A percentile compares a stretch with the other conserved stretches of the same genome.
These are phyloP conservation scores for Crithidia acanthocephali DNA, from an alignment of 208 protist genomes.

Conservation along the genomic window DNA sequence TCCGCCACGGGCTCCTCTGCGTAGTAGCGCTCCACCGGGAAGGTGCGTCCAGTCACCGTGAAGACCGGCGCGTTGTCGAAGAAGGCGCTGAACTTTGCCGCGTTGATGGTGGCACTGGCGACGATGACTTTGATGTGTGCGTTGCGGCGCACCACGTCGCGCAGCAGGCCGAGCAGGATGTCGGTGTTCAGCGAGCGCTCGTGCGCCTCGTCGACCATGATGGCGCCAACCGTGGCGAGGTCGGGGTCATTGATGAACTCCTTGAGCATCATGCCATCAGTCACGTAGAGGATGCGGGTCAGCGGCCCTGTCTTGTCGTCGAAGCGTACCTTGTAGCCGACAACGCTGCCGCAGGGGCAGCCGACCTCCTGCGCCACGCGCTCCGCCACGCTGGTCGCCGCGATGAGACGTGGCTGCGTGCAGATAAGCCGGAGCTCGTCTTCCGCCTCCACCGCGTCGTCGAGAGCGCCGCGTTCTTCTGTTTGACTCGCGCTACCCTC, in stretches of 20 bases:
- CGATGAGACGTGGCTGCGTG: constrained; percentile 99
- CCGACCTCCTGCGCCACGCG: constrained; percentile 97
- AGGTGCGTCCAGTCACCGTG: constrained; percentile 97
- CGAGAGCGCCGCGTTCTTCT: neutral
- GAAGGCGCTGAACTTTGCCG: constrained; percentile 97
- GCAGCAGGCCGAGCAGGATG: constrained; percentile 91
- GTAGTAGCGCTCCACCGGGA: constrained; percentile 97
- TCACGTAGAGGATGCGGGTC: constrained; percentile 97
- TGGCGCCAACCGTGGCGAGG: constrained; percentile 93
- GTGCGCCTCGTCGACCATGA: constrained; percentile 99
- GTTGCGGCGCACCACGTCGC: constrained; percentile 80
- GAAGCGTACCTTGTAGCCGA: constrained; percentile 98
- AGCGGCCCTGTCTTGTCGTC: constrained; percentile 94
- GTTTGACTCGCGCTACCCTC: neutral
- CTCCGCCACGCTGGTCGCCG: constrained; percentile 98
- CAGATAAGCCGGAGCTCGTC: constrained; percentile 84
- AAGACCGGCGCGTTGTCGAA: constrained; percentile 97
- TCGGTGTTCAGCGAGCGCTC: constrained; percentile 97
- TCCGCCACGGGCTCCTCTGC: constrained; percentile 94
- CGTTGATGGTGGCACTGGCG: constrained; percentile 98
- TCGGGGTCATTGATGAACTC: constrained; percentile 96
- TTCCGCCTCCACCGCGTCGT: constrained; percentile 10
- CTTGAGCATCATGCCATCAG: constrained; percentile 99
- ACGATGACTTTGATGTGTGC: constrained; percentile 97
- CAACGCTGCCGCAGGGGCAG: constrained; percentile 84